Conservation (phyloP, 352 stramenopile genomes). For the Halophytophthora polymorphica region DNA sequence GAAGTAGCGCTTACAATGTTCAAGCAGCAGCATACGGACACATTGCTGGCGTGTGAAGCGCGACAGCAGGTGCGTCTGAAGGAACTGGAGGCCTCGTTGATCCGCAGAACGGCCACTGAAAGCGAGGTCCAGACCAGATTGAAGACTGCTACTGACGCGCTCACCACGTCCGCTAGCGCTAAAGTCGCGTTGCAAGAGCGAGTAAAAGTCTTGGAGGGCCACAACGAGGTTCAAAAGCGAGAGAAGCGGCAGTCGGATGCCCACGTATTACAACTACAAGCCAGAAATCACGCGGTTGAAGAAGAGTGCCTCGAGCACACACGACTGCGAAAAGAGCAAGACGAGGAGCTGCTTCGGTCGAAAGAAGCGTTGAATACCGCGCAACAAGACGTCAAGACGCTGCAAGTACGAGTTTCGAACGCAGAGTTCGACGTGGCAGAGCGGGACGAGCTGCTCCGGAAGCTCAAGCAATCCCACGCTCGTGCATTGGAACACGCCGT, state of each 20-base stretch:
- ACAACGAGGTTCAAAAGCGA: constrained; percentile 1
- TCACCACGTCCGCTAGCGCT: background rate
- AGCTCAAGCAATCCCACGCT: constrained; percentile 28
- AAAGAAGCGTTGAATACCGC: constrained; percentile 2
- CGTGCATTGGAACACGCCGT: constrained; percentile 32
- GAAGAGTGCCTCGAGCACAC: background rate
- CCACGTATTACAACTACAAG: constrained; percentile 3
- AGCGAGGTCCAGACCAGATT: background rate
- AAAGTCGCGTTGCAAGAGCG: too few relatives aligned
- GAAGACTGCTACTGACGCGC: constrained; percentile 1
- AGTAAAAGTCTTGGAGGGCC: too few relatives aligned
- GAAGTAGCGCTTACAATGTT: constrained; percentile 4
- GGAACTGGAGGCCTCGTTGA: constrained; percentile 13
- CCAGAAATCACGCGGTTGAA: background rate
- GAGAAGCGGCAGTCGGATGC: constrained; percentile 3
- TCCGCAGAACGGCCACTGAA: constrained; percentile 14
- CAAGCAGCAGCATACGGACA: constrained; percentile 5
- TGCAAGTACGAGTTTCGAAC: constrained; percentile 7
- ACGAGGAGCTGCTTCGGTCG: constrained; percentile 4
- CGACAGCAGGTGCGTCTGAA: constrained; percentile 13
- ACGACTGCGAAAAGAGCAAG: constrained; percentile 5
- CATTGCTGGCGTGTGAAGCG: constrained; percentile 3
- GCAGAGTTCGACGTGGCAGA: constrained; percentile 18
- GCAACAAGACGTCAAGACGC: constrained; percentile 6
- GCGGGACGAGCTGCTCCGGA: constrained; percentile 14